Evolutionary conservation across 2,329 filamentous ascomycete genomes (phyloP), one percentile per base, ranked within the genome.

Genomic region (Alternaria gansuensis): DNA sequence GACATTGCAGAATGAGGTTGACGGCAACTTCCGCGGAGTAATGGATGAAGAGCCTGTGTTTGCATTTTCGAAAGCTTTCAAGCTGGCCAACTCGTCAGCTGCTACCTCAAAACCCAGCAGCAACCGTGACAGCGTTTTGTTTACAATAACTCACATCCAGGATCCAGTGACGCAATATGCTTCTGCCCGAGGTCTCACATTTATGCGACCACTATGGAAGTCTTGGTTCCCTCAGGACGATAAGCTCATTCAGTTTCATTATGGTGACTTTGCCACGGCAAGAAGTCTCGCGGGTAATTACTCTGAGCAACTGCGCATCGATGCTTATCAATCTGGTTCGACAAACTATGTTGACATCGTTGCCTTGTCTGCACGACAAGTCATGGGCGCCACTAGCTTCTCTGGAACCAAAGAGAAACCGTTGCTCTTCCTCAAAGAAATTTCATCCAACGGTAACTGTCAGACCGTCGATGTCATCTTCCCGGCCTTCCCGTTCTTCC

Each of bases 391-490:
- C 1, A 92, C 89, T 2, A 88, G 88, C 63, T 90, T 93, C 71
- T 85, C 90, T 6, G 86, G 90, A 41, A 90, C 90, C 21, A 85
- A 86, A 3, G 85, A 92, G 3, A 83, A 87, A 62, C 90, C 90
- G 0, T 83, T 94, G 40, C 76, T 95, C 23, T 95, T 95, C 78
- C 79, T 94, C 60, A 95, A 95, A 73, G 92, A 95, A 75, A 94
- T 95, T 55, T 92, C 90, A 1, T 93, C 90, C 2, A 90, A 94
- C 68, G 91, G 91, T 4, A 94, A 96, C 70, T 88, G 88, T 75
- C 91, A 95, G 73, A 95, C 91, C 0, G 90, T 95, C 10, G 91
- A 94, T 78, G 90, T 96, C 56, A 94, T 96, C 68, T 95, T 93
- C 80, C 92, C 91, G 0, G 85, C 91, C 0, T 93, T 92, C 77